These are phyloP conservation scores for Cnidoscolus chayamansa DNA, from an alignment of 441 rosid genomes.

Conservation along the genomic window DNA sequence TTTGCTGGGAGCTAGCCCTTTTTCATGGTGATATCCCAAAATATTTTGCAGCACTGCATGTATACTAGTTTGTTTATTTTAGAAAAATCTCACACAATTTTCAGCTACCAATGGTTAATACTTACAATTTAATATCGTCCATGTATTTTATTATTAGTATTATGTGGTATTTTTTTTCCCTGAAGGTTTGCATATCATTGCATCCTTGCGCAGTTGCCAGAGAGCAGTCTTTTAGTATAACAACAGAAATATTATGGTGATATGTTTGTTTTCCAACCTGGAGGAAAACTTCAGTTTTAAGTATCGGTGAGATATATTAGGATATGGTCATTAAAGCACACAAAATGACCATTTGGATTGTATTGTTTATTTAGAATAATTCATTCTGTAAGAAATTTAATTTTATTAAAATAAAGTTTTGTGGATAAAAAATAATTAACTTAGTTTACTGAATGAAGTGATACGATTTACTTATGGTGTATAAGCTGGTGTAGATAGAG, in stretches of 20 bases:
- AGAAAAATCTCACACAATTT: constrained; percentile 13
- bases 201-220: constrained; percentile 1
- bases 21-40: constrained; percentile 70
- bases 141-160: neutral
- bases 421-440: too few relatives aligned
- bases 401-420: too few relatives aligned
- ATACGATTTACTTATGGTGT: too few relatives aligned
- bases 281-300: neutral
- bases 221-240: neutral
- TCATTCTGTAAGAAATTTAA: neutral
- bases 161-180: neutral
- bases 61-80: constrained; percentile 31
- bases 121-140: neutral
- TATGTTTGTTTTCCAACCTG: neutral
- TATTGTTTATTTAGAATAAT: neutral
- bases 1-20: constrained; percentile 96
- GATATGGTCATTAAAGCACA: too few relatives aligned
- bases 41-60: constrained; percentile 27
- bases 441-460: too few relatives aligned
- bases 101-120: neutral
- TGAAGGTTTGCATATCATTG: constrained; percentile 1
- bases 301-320: too few relatives aligned
- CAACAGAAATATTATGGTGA: neutral
- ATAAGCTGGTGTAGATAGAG: too few relatives aligned
- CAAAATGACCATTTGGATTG: neutral